Evolutionary conservation across 2,329 filamentous ascomycete species (phyloP).

Genomic region (Cryphonectria radicalis): DNA sequence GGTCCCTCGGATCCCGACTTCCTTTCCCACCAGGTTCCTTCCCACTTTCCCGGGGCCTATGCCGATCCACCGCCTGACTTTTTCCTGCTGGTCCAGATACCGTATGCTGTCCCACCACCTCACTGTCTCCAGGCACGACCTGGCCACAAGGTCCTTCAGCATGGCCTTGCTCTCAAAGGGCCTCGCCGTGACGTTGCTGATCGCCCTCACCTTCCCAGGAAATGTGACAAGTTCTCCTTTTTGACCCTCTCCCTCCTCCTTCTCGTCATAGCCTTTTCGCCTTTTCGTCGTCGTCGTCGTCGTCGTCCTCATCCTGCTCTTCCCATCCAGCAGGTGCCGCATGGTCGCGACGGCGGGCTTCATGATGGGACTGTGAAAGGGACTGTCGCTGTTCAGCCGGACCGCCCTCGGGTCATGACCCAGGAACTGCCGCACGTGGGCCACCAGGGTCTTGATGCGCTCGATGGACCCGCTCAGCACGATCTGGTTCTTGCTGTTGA

Average conservation of each 20-base stretch:
- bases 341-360: conserved; percentile 78
- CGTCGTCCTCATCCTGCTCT: conserved; percentile 60
- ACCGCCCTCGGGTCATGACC: conserved; percentile 91
- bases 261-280: conserved; percentile 44
- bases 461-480: conserved; percentile 87
- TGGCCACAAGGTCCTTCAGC: conserved; percentile 76
- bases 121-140: conserved; percentile 89
- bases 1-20: conserved; percentile 82
- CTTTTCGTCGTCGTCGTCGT: conserved; percentile 55
- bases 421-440: conserved; percentile 85
- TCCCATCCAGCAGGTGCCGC: conserved; percentile 66
- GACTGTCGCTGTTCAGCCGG: conserved; percentile 81
- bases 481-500: conserved; percentile 96
- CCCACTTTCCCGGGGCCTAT: conserved; percentile 95
- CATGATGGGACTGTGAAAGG: conserved; percentile 94
- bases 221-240: conserved; percentile 71
- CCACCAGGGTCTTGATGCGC: conserved; percentile 78
- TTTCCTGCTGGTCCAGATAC: conserved; percentile 83
- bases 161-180: conserved; percentile 76
- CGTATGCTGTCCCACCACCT: conserved; percentile 93
- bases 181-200: conserved; percentile 83
- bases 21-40: conserved; percentile 90
- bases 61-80: conserved; percentile 84
- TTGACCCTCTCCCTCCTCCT: conserved; percentile 53
- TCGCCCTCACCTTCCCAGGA: conserved; percentile 74